phyloP scores from a whole-genome alignment of 1,139 yeast genomes.

The Yamadazyma diddensiae region DNA sequence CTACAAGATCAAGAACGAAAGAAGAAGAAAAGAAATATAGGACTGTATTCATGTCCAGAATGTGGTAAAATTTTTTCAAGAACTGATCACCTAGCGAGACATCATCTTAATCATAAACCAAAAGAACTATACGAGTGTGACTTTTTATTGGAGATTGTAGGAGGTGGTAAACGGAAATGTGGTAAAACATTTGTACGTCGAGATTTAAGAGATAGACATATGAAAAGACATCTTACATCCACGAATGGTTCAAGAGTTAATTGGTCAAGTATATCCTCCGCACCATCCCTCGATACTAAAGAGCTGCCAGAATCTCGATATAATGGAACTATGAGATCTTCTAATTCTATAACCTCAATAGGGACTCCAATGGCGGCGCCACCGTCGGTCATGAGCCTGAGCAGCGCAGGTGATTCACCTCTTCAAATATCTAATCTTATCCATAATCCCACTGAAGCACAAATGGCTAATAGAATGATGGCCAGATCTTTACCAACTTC shows the following conservation, averaged over 20 bases:
- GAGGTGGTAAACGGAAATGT: slow-evolving; percentile 25
- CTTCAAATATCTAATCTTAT: slow-evolving; percentile 20
- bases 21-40: slow-evolving; percentile 14
- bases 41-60: slow-evolving; percentile 26
- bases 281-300: slow-evolving; percentile 9
- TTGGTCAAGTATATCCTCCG: slow-evolving; percentile 13
- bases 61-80: slow-evolving; percentile 43
- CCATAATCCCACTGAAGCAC: slow-evolving; percentile 10
- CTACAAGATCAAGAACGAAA: slow-evolving; percentile 3
- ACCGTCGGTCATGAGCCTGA: not conserved
- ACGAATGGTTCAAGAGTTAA: slow-evolving; percentile 11
- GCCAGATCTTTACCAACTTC: not conserved
- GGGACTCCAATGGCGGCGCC: not conserved
- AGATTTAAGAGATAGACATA: slow-evolving; percentile 40
- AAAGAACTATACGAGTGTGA: slow-evolving; percentile 35
- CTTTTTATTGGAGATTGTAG: slow-evolving; percentile 26
- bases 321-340: not conserved
- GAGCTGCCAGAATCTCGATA: slow-evolving; percentile 7
- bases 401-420: slow-evolving; percentile 13
- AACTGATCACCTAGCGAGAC: slow-evolving; percentile 45
- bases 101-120: slow-evolving; percentile 45
- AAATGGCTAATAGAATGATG: not conserved
- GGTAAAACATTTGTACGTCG: slow-evolving; percentile 46
- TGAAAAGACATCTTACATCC: slow-evolving; percentile 26
- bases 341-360: not conserved